Evolutionary conservation across 352 stramenopile species (phyloP), one percentile per base, ranked within the genome.

Genomic region (Blastocystis hominis): DNA sequence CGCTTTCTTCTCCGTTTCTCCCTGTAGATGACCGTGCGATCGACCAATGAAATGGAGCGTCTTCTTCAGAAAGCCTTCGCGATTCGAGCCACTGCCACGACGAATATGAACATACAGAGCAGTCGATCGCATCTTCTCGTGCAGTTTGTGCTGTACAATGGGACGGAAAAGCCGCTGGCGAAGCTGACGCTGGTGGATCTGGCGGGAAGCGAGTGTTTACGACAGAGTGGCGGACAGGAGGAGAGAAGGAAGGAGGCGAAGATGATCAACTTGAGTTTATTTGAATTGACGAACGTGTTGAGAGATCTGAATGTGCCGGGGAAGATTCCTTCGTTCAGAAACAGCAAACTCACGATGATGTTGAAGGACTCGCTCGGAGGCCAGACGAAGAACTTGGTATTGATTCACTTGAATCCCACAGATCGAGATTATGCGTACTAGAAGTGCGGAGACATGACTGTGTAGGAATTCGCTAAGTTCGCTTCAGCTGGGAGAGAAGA

Each of bases 161-260:
- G 34, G 30, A 38, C 62, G 17, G 70, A 20, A 13, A 24, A 56
- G 15, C 44, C 6, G 36, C 24, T 64, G n/a, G 46, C 70, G 30
- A 97, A 98, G 90, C 91, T 98, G 9, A 97, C 98, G 88, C 93
- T 98, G 24, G 96, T 98, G 6, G 96, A 99, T 92, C 91, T 99
- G 30, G 96, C 96, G 30, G 96, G 96, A 13, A 97, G 93, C 0
- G 91, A 93, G 89, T 90, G 89, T 78, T 91, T 97, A 9, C 94
- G 93, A 5, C 92, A 94, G 30, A 96, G 92, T 1, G 95, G 94
- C 4, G 95, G 94, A 0, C 93, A 93, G 47, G 94, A 95, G 68
- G 92, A 90, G 4, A 90, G 93, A 42, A 93, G 93, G 4, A 90
- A 94, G 4, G 95, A 98, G 88, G 95, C 94, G 10, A 93, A 94